Evolutionary conservation across 768 basidiomycete species (phyloP), one percentile per base, ranked within the genome.

Genomic region (Mycena capillaripes): DNA sequence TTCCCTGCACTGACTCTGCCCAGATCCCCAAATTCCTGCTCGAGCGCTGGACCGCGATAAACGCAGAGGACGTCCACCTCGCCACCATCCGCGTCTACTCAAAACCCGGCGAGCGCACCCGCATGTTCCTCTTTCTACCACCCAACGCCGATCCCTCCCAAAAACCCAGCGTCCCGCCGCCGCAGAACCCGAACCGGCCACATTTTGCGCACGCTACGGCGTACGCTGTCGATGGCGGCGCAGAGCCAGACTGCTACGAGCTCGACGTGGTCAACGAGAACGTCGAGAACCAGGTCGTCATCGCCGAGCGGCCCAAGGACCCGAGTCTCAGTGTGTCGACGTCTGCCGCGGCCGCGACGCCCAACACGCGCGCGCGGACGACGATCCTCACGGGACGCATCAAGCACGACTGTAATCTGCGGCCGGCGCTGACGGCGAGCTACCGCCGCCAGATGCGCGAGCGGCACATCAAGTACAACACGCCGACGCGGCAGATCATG

Each of bases 11-110:
- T 55, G 60, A 36, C 58, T 30, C 25, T 58, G 48, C 68, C 44
- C 82, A 96, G 95, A 91, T 97, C 52, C 97, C 96, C 0, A 93
- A 93, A 78, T 93, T 93, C 79, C 84, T 98, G 63, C 89, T 97
- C 86, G 92, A 95, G 74, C 88, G 92, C 38, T 98, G 97, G 97
- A 84, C 90, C n/a, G 83, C 89, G 34, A 88, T 95, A 48, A 85
- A 91, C 72, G 87, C 87, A 6, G 94, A 95, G 68, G 93, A 93
- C 72, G 83, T 94, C 4, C 92, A 95, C 72, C 89, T 98, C 1
- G 97, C 95, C 9, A 93, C 92, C 10, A 88, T 98, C 63, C 91
- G 96, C 0, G 91, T 98, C 16, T 97, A 96, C 82, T 44, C 40
- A 58, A 81, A 85, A 50, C 81, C 84, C 21, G 81, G 84, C 42